Base-by-base conservation (phyloP, 1,139 yeast genomes). In the Groenewaldozyma auringiensis region DNA sequence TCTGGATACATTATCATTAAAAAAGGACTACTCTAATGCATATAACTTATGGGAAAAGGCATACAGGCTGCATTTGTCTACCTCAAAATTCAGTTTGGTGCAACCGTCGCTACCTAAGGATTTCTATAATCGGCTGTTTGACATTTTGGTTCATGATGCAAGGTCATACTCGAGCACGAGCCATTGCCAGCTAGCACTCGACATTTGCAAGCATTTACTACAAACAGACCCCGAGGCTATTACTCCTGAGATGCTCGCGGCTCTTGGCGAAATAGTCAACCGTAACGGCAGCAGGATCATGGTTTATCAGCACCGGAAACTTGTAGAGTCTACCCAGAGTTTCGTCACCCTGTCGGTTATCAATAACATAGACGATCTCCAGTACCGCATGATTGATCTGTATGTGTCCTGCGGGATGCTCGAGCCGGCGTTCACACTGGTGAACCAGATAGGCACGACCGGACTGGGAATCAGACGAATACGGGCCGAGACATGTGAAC, bases 361-460 rank as follows among this genome's bases (percentile, higher is more conserved):
- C 17, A 34, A 3, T 20, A 37, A 29, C 37, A 34, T 41, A 18
- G 39, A 42, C 37, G 20, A 20, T 9, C 13, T 46, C 33, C 44
- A 47, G 35, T 35, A 45, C 25, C 45, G 52, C 8, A 47, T 60
- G 21, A 48, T 58, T n/a, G 48, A 45, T 39, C 48, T 58, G 35
- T 50, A 53, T 38, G 41, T 62, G 3, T 49, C 54, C 2, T 46
- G 47, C 8, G 53, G 50, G 14, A 53, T 55, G 40, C 46, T 53
- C 17, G 66, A 62, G 43, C 46, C 47, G 3, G 62, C 63, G 9
- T 22, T 62, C 13, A 44, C 48, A 9, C 37, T 48, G 8, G 47
- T 60, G 32, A 43, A 59, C 37, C 56, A 61, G 21, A 57, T 57
- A 18, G 52, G 62, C 44, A 49, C 44, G 44, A 20, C 50, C 43